phyloP scores from a whole-genome alignment of 2,329 filamentous ascomycete genomes.

The Pseudogymnoascus sp. region DNA sequence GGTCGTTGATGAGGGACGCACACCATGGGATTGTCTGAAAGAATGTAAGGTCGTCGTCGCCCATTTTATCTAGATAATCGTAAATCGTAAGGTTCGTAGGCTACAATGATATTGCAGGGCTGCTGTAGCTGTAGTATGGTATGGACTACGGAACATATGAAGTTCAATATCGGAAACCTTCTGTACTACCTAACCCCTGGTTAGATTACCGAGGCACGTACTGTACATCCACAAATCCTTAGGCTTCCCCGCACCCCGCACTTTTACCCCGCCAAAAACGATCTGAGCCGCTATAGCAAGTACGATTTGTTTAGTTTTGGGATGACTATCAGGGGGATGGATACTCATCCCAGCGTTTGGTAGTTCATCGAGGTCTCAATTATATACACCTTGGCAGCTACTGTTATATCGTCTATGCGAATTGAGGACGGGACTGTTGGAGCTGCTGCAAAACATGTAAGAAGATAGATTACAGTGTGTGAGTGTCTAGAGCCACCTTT shows the following conservation, averaged over 20 bases:
- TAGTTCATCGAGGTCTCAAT: neutral
- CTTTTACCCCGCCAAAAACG: no score
- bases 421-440: neutral
- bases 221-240: no score
- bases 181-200: neutral
- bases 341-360: neutral
- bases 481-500: neutral
- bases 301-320: slow-evolving; percentile 15
- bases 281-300: no score
- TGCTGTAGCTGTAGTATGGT: neutral
- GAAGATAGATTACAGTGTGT: neutral
- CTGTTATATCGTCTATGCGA: neutral
- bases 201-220: neutral
- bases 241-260: no score
- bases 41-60: neutral
- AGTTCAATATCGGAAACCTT: neutral
- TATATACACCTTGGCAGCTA: neutral
- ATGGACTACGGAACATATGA: neutral
- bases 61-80: neutral
- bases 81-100: neutral
- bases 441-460: neutral
- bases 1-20: slow-evolving; percentile 12
- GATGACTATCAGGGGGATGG: neutral
- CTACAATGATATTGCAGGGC: neutral
- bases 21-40: slow-evolving; percentile 16